Evolutionary conservation across 768 basidiomycete genomes (phyloP), one percentile per base, ranked within the genome.

Genomic region (Leccinum subgranulosum): DNA sequence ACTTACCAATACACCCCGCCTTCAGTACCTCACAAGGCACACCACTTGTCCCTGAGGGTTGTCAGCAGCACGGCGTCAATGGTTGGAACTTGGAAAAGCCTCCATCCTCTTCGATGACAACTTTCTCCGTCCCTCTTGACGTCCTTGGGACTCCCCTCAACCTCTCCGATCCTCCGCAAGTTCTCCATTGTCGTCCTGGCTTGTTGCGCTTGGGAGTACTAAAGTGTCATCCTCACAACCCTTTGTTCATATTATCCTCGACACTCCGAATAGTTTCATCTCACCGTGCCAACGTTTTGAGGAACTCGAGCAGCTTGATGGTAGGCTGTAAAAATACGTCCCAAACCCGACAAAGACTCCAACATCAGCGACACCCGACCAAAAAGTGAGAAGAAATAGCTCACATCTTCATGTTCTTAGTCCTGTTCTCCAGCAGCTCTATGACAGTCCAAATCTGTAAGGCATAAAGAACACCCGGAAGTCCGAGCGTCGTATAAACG

Each of bases 391-490:
- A 31, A 12, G 29, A 31, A 31, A 31, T 31, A 1, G 29, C 29
- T 31, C 29, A 31, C 29, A 31, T 11, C 11, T 31, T 12, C 29
- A 12, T 0, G 29, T 31, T 31, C 29, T 31, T 11, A 31, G 11
- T 31, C 29, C 11, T 62, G 14, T 57, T 54, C 50, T 69, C 66
- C 29, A 52, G 28, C 3, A 53, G 28, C 4, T 57, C 47, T 15
- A 63, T 77, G 76, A 78, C 0, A 74, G 71, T 0, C 28, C 50
- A 28, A 72, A 74, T 54, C 1, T 69, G 68, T 2, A 77, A 63
- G 9, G 49, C 36, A 6, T 54, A 23, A 23, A 23, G 23, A 23
- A 23, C 8, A 51, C 52, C 31, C 0, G 23, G 48, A 0, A 60
- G 53, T 25, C 6, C 10, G 64, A 46, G 7, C 51, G 54, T 27